Percentiles rank a stretch among this genome's conserved stretches.
Conservation (phyloP, 208 protist genomes). For the Acanthamoeba healyi region DNA sequence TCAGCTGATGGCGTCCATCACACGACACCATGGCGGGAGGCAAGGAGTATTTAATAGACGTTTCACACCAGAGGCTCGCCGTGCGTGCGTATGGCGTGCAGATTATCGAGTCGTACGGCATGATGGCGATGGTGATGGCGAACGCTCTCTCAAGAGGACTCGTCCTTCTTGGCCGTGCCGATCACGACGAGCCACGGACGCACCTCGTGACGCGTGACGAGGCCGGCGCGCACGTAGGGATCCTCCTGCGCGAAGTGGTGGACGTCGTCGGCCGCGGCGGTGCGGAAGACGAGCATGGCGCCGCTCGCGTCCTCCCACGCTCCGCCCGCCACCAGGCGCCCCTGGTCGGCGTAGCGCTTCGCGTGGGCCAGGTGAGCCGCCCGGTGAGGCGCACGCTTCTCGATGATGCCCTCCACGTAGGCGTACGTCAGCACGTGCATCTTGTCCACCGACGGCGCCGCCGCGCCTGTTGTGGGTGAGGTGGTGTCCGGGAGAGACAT, state of each 20-base stretch:
- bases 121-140: no score
- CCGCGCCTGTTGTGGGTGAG: no score
- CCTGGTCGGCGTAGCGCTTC: neutral
- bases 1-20: conserved; percentile 43
- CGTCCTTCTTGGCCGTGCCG: conserved; percentile 51
- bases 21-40: no score
- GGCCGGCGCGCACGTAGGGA: conserved; percentile 31
- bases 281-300: conserved; percentile 20
- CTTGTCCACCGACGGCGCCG: conserved; percentile 16
- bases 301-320: conserved; percentile 58
- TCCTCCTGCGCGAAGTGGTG: neutral
- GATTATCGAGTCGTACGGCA: no score
- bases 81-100: no score
- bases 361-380: conserved; percentile 38
- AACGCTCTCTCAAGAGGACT: no score
- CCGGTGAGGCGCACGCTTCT: neutral
- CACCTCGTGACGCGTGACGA: conserved; percentile 43
- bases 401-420: neutral
- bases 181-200: conserved; percentile 42
- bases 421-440: conserved; percentile 21
- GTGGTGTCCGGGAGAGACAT: no score
- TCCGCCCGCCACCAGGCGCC: neutral
- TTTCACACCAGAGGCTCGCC: no score
- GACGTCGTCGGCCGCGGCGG: neutral
- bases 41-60: no score